Conservation (phyloP, 2,329 filamentous ascomycete species). For the Alternaria dauci region DNA sequence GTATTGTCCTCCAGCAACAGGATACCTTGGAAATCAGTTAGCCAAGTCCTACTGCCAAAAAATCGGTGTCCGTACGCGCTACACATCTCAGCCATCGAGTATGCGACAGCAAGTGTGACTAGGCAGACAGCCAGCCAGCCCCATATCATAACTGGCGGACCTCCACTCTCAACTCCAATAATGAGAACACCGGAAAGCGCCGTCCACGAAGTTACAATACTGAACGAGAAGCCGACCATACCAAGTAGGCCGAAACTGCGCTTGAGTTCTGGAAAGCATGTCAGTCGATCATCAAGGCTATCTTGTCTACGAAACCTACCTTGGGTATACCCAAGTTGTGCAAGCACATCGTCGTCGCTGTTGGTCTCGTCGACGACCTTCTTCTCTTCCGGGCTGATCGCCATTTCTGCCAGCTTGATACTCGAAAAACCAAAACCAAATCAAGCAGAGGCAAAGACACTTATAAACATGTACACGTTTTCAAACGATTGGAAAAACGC, state of each 20-base stretch:
- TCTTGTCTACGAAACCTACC: slow-evolving; percentile 25
- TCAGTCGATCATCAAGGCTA: not conserved
- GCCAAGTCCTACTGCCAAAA: not conserved
- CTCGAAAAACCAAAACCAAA: not conserved
- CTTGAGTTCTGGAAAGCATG: slow-evolving; percentile 59
- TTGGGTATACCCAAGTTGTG: slow-evolving; percentile 53
- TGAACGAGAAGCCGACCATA: slow-evolving; percentile 68
- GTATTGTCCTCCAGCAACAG: slow-evolving; percentile 66
- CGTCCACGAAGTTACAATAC: slow-evolving; percentile 67
- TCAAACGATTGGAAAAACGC: not conserved
- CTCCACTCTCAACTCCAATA: slow-evolving; percentile 64
- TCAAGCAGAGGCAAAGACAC: not conserved
- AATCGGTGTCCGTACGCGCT: slow-evolving; percentile 47
- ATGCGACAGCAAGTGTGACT: slow-evolving; percentile 62
- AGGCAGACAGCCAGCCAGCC: slow-evolving; percentile 64
- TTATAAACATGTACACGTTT: not conserved
- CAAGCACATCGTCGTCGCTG: slow-evolving; percentile 52
- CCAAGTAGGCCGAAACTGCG: slow-evolving; percentile 64
- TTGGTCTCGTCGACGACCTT: slow-evolving; percentile 33
- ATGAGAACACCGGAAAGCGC: slow-evolving; percentile 65
- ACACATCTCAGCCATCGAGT: slow-evolving; percentile 67
- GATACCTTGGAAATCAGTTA: slow-evolving; percentile 50
- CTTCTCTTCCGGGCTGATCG: slow-evolving; percentile 28
- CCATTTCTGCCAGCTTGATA: slow-evolving; percentile 11
- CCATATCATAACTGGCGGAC: slow-evolving; percentile 67